These are phyloP conservation scores for Kazachstania taianensis DNA, from an alignment of 805 yeast genomes.

Conservation along the genomic window DNA sequence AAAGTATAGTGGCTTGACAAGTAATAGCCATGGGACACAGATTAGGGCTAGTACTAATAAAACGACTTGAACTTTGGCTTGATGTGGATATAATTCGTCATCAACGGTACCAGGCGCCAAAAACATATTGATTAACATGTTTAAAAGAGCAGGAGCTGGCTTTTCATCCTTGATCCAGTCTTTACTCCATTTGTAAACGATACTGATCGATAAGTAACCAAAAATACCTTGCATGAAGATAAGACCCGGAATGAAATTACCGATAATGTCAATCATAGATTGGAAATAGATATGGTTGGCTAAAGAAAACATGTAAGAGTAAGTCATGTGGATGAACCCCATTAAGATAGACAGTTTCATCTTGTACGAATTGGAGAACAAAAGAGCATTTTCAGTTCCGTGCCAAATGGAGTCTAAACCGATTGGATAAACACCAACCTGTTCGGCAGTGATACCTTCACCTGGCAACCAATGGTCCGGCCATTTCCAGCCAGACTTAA, in stretches of 20 bases:
- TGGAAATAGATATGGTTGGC: slow-evolving; percentile 51
- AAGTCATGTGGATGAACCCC: slow-evolving; percentile 70
- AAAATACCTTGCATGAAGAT: slow-evolving; percentile 68
- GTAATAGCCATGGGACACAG: slow-evolving; percentile 67
- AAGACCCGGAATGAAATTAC: slow-evolving; percentile 65
- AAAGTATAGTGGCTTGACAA: slow-evolving; percentile 51
- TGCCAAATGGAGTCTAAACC: slow-evolving; percentile 74
- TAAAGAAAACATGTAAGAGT: slow-evolving; percentile 57
- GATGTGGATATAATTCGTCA: slow-evolving; percentile 57
- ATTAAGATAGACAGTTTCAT: slow-evolving; percentile 67
- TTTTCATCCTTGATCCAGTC: slow-evolving; percentile 56
- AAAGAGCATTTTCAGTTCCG: slow-evolving; percentile 62
- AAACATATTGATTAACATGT: slow-evolving; percentile 70
- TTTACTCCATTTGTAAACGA: slow-evolving; percentile 63
- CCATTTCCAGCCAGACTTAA: slow-evolving; percentile 65
- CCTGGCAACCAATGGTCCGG: slow-evolving; percentile 41
- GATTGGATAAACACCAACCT: slow-evolving; percentile 44
- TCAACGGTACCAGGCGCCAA: slow-evolving; percentile 62
- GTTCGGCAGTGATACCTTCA: slow-evolving; percentile 38
- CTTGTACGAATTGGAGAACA: slow-evolving; percentile 64
- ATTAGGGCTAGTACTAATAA: slow-evolving; percentile 48
- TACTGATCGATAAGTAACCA: slow-evolving; percentile 57
- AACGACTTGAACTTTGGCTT: slow-evolving; percentile 48
- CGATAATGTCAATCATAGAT: slow-evolving; percentile 54
- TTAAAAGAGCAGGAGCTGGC: slow-evolving; percentile 63